Evolutionary conservation across 2,329 filamentous ascomycete genomes (phyloP), one percentile per base, ranked within the genome.

Genomic region (Fusarium cyanostomum): DNA sequence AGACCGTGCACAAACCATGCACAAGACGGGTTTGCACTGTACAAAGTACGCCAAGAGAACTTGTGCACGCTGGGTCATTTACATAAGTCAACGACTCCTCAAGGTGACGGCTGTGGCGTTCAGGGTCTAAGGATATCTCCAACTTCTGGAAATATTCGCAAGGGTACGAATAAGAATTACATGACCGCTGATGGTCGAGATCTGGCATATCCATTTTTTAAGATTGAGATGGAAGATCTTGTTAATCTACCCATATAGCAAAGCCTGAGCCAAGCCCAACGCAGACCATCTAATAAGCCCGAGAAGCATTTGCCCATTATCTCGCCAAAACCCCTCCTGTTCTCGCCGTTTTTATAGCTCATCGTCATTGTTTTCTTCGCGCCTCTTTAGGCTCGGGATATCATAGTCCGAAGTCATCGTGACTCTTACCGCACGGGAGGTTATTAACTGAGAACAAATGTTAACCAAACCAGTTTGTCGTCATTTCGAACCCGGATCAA

Each of bases 1-100:
- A 52, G 33, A 27, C 28, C 3, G 59, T 52, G 74, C 72, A 74
- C 69, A 66, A 67, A 38, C 28, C 59, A 58, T n/a, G 52, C 50
- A 49, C 13, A 46, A 56, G 46, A 2, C 12, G 21, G 8, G 18
- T 35, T 24, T n/a, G 28, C 30, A 34, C 26, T 38, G 33, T 30
- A 28, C 27, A 45, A 35, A 16, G 31, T 3, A 13, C 34, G 33
- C 60, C 43, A 52, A 44, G 8, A 38, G 11, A 34, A 9, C 24
- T 44, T 42, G 49, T 46, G 42, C 38, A 45, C 35, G 15, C 42
- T 35, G 21, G 45, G 37, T 38, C 53, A 27, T 39, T 31, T 28
- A 49, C 24, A 11, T 31, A 15, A 31, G n/a, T 51, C 27, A 26
- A 41, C 28, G 26, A 24, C 27, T 33, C 38, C 13, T 31, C 15